phyloP scores from a whole-genome alignment of 352 stramenopile species.

The Phytophthora rubi region DNA sequence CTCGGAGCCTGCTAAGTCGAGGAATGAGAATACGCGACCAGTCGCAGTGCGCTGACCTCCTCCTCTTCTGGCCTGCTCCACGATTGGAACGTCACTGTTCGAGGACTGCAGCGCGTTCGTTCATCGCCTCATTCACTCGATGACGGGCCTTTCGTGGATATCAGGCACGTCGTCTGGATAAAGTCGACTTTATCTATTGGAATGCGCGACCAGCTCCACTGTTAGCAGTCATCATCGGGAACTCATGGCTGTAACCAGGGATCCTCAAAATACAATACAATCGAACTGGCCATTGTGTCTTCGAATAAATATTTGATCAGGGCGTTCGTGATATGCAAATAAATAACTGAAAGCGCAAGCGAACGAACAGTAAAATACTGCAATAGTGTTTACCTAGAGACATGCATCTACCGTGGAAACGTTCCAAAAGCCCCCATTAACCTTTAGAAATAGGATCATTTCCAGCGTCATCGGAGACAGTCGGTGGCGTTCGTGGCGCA shows the following conservation, averaged over 20 bases:
- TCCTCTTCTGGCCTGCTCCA: slow-evolving; percentile 27
- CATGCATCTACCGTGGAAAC: too few relatives aligned
- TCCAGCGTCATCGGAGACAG: too few relatives aligned
- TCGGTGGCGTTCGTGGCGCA: too few relatives aligned
- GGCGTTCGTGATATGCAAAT: too few relatives aligned
- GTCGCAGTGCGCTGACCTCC: slow-evolving; percentile 16
- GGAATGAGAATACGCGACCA: slow-evolving; percentile 32
- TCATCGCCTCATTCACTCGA: not conserved
- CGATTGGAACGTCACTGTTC: slow-evolving; percentile 14
- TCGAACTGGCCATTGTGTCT: too few relatives aligned
- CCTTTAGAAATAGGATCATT: too few relatives aligned
- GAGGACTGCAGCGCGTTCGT: not conserved
- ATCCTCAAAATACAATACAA: too few relatives aligned
- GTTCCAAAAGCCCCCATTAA: too few relatives aligned
- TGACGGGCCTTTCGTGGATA: not conserved
- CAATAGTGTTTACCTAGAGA: too few relatives aligned
- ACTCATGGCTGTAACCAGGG: not conserved
- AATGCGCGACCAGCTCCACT: slow-evolving; percentile 3
- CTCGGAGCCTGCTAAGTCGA: slow-evolving; percentile 15
- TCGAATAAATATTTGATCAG: too few relatives aligned
- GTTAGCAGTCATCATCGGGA: slow-evolving; percentile 23
- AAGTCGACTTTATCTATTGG: slow-evolving; percentile 6
- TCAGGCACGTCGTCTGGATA: not conserved
- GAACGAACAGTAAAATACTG: too few relatives aligned
- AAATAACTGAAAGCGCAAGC: too few relatives aligned